A percentile compares a stretch with the other conserved stretches of the same genome.
Conservation (phyloP, 495 filamentous ascomycete genomes). For the Penicillium diatomitis region DNA sequence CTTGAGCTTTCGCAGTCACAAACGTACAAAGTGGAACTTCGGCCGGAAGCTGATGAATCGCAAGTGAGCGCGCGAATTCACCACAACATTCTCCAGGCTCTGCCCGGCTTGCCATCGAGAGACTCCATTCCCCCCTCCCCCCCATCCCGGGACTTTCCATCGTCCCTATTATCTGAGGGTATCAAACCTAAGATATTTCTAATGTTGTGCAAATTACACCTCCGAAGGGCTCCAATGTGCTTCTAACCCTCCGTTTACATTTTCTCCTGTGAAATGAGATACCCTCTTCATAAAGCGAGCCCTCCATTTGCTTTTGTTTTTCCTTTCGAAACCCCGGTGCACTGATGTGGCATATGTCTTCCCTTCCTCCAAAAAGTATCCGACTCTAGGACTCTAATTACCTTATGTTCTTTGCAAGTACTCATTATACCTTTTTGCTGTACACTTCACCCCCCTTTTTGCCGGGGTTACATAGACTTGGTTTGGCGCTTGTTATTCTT, state of each 20-base stretch:
- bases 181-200: not conserved
- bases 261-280: slow-evolving; percentile 13
- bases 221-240: not conserved
- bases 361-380: too few relatives aligned
- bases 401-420: too few relatives aligned
- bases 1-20: slow-evolving; percentile 13
- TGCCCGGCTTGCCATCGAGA: too few relatives aligned
- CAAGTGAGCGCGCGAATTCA: slow-evolving; percentile 6
- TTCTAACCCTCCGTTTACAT: not conserved
- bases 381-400: too few relatives aligned
- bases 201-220: slow-evolving; percentile 4
- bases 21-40: slow-evolving; percentile 32
- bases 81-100: not conserved
- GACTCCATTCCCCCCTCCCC: not conserved
- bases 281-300: slow-evolving; percentile 21
- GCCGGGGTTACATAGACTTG: slow-evolving; percentile 2
- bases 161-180: too few relatives aligned
- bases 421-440: too few relatives aligned
- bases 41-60: slow-evolving; percentile 32
- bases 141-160: not conserved
- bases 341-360: too few relatives aligned
- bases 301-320: slow-evolving; percentile 6
- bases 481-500: not conserved
- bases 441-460: too few relatives aligned
- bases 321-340: not conserved